Conservation (phyloP, 176 grass and related monocot genomes). For the Poa pratensis region DNA sequence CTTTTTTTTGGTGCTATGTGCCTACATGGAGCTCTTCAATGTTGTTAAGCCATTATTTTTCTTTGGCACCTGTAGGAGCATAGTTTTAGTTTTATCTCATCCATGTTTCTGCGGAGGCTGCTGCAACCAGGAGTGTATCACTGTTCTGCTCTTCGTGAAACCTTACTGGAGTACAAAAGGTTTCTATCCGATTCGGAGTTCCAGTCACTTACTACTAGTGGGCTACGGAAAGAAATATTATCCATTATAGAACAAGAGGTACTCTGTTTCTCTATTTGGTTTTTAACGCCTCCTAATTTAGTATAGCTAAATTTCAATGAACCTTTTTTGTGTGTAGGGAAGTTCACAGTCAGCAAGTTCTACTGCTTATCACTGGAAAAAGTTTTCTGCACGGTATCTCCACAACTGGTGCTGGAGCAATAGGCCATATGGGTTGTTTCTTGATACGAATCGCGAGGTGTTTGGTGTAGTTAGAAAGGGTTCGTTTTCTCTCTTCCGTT, state of each 20-base stretch:
- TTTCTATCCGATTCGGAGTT: constrained; percentile 87
- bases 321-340: constrained; percentile 62
- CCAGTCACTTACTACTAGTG: constrained; percentile 77
- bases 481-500: constrained; percentile 87
- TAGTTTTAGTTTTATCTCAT: constrained; percentile 78
- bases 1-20: constrained; percentile 10
- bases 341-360: constrained; percentile 52
- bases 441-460: constrained; percentile 72
- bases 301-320: constrained; percentile 35
- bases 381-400: constrained; percentile 77
- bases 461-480: constrained; percentile 93
- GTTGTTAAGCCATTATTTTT: constrained; percentile 27
- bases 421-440: constrained; percentile 73
- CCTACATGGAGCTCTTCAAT: constrained; percentile 34
- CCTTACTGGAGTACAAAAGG: constrained; percentile 84
- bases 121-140: constrained; percentile 90
- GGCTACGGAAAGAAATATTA: constrained; percentile 84
- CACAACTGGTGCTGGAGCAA: constrained; percentile 77
- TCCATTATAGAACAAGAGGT: constrained; percentile 87
- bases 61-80: constrained; percentile 61
- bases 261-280: background rate
- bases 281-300: constrained; percentile 36
- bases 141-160: constrained; percentile 78
- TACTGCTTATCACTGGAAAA: constrained; percentile 85
- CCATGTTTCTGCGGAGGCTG: constrained; percentile 88